Conservation (phyloP, 805 yeast genomes). For the Candida ulmi region DNA sequence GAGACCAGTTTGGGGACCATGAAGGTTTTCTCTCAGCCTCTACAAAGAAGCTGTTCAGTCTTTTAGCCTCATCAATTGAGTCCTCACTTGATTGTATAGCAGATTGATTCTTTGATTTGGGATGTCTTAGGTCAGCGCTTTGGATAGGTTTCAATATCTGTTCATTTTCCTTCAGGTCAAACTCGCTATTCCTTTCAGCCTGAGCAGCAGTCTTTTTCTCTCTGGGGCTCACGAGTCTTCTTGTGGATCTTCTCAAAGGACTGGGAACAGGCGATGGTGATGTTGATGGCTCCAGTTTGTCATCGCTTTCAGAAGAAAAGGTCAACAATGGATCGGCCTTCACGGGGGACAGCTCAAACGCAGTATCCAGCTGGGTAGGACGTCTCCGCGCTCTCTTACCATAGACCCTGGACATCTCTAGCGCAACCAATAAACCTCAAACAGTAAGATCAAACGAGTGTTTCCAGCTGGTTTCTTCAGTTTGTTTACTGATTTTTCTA, state of each 20-base stretch:
- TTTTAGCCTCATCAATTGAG: no score
- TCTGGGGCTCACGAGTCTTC: background rate
- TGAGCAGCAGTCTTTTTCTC: background rate
- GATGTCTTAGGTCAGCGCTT: no score
- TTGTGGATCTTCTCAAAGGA: background rate
- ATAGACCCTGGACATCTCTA: slow-evolving; percentile 1
- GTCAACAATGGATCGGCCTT: background rate
- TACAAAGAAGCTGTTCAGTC: slow-evolving; percentile 12
- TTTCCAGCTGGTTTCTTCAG: no score
- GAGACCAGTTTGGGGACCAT: slow-evolving; percentile 16
- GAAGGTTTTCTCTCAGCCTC: slow-evolving; percentile 20
- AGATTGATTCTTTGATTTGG: no score
- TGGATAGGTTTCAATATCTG: no score
- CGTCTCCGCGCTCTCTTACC: background rate
- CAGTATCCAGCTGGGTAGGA: background rate
- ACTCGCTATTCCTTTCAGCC: no score
- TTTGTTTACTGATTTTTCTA: no score
- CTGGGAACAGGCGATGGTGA: background rate
- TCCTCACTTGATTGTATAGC: no score
- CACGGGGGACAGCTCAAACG: background rate
- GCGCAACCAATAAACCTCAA: background rate
- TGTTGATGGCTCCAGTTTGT: background rate
- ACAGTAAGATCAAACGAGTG: no score
- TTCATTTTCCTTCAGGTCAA: no score
- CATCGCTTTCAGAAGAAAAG: background rate